Evolutionary conservation across 2,329 filamentous ascomycete genomes (phyloP), one percentile per base, ranked within the genome.

Genomic region (Blastomyces silverae): DNA sequence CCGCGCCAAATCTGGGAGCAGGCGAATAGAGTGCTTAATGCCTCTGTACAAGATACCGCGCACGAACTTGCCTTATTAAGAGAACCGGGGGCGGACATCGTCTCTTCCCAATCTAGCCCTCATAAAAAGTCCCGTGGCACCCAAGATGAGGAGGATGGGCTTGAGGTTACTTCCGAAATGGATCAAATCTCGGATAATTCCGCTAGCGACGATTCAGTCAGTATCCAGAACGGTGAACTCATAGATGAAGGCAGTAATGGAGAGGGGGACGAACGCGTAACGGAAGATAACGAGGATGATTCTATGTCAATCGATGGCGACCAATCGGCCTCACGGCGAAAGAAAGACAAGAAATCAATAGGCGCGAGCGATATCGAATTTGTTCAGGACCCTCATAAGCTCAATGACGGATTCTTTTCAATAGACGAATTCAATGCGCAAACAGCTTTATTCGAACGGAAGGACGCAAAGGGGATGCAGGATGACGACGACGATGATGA

Each of bases 341-440:
- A 34, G 67, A 65, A 17, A 68, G 44, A 13, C 64, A 65, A 25
- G 68, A 71, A 22, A 66, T 44, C 64, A 48, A 70, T 73, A 13
- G 71, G 79, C 28, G 73, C 74, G 17, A 72, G 79, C 4, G 76
- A 78, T 0, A 83, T 83, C 60, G 83, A 84, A 50, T 88, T 88
- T 66, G 56, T 50, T 34, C 31, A 61, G 15, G 92, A 97, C 72
- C 87, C 87, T 3, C 83, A 94, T 73, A 91, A 92, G 7, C 85
- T 99, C 42, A 97, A 99, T 72, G 94, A 99, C 73, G 93, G 92
- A 5, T 99, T 99, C 80, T 99, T 99, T 79, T 96, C 91, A 20
- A 93, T 99, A 71, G 92, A 97, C 72, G 87, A 95, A 66, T 99
- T 99, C 84, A 99, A 99, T 81, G 91, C 89, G 74, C 90, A 95